A percentile compares a stretch with the other conserved stretches of the same genome.
Evolutionary conservation across 805 yeast genomes (phyloP).

Genomic region (Lipomyces chichibuensis): DNA sequence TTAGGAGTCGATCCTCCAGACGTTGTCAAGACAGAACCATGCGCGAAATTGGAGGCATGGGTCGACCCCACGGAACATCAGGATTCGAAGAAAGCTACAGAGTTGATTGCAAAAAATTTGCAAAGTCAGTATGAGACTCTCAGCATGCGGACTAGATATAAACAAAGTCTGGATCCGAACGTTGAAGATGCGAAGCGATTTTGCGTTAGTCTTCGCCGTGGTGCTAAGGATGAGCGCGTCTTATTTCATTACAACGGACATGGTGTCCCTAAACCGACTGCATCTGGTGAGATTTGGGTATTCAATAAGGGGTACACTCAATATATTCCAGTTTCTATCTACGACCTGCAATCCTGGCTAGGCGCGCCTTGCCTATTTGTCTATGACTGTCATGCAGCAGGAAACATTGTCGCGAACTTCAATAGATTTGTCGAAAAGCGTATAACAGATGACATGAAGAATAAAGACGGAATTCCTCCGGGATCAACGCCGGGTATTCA

Average conservation of each 20-base stretch:
- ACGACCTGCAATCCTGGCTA: conserved; percentile 93
- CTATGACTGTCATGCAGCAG: conserved; percentile 93
- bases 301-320: conserved; percentile 96
- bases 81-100: conserved; percentile 89
- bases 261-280: conserved; percentile 97
- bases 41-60: conserved; percentile 92
- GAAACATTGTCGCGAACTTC: conserved; percentile 86
- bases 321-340: conserved; percentile 93
- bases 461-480: conserved; percentile 43
- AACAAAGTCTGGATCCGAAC: conserved; percentile 89
- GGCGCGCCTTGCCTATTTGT: conserved; percentile 98
- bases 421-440: conserved; percentile 87
- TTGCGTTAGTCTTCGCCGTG: conserved; percentile 83
- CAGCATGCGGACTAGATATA: conserved; percentile 83
- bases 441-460: conserved; percentile 66
- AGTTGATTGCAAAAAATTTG: conserved; percentile 82
- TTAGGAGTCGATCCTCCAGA: conserved; percentile 98
- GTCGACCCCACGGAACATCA: conserved; percentile 80
- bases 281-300: conserved; percentile 97
- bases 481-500: conserved; percentile 63
- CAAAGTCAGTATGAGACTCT: conserved; percentile 89
- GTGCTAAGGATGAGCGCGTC: conserved; percentile 91
- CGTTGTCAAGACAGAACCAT: conserved; percentile 86
- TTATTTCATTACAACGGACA: conserved; percentile 96
- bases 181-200: conserved; percentile 93